Base-by-base conservation (phyloP, 306 rosid genomes). In the Dryas alaskensis region DNA sequence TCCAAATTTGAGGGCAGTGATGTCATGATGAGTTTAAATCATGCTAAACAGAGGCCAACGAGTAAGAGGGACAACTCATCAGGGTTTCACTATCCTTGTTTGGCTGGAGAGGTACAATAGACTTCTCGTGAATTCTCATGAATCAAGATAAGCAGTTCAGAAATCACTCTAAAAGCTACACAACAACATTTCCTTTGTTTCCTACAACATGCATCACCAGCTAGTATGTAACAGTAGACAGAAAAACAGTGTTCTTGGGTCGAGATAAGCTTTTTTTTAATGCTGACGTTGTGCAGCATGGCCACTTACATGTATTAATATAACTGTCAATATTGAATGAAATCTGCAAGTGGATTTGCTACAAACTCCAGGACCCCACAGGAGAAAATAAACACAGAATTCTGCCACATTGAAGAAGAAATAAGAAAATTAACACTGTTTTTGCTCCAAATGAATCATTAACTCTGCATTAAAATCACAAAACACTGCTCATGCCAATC, bases 401-500 rank as follows among this genome's bases (percentile, higher is more conserved):
- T 54, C 49, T 3, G 1, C 64, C 53, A 69, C 47, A 43, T 2
- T 7, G 52, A 45, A 42, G 8, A 22, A 17, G 4, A 0, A 70
- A 16, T 22, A 64, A 63, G 43, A 22, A 8, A 55, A 44, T 7
- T 17, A 70, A 42, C 65, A 53, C 4, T 43, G 13, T 55, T 58
- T 54, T 46, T 22, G 65, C 10, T 44, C 22, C 64, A 1, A 43
- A 55, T 55, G 65, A 55, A 43, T 13, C 53, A 44, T 55, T 22
- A 42, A 42, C 53, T 19, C 22, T 37, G 59, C 48, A 55, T 49
- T 40, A 40, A 16, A 50, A 77, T 40, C 60, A 52, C 42, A 17
- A 69, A 77, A 60, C 67, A 46, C 39, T 69, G 54, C 42, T 42
- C 74, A 70, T 42, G 50, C 65, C 74, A 19, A 40, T 22, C 47